Evolutionary conservation across 2,329 filamentous ascomycete species (phyloP).

Genomic region (Trichothecium roseum): DNA sequence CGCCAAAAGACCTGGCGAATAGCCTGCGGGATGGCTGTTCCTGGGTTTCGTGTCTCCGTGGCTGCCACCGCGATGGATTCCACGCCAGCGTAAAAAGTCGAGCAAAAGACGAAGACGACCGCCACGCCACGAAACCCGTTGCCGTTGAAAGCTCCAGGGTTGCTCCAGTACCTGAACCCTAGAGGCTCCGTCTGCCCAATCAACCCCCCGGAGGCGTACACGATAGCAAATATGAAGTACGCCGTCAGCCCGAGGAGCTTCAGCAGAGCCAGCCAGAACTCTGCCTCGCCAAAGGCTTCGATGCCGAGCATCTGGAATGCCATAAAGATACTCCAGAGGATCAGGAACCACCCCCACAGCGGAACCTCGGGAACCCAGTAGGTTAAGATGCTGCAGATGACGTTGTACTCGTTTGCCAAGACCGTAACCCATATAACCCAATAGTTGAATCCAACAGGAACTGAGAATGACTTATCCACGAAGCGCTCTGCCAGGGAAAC

Average conservation of each 20-base stretch:
- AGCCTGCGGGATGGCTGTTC: slow-evolving; percentile 43
- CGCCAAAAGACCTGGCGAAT: slow-evolving; percentile 52
- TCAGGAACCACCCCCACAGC: slow-evolving; percentile 58
- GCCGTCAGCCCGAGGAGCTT: slow-evolving; percentile 61
- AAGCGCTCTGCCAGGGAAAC: slow-evolving; percentile 61
- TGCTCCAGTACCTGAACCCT: slow-evolving; percentile 62
- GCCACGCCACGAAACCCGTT: slow-evolving; percentile 58
- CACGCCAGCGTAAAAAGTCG: slow-evolving; percentile 61
- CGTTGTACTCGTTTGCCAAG: slow-evolving; percentile 62
- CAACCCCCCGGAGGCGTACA: slow-evolving; percentile 60
- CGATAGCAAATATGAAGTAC: slow-evolving; percentile 64
- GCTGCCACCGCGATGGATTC: slow-evolving; percentile 53
- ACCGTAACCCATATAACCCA: slow-evolving; percentile 58
- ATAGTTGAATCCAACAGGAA: slow-evolving; percentile 63
- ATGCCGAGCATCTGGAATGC: slow-evolving; percentile 62
- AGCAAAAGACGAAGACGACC: slow-evolving; percentile 58
- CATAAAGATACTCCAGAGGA: slow-evolving; percentile 66
- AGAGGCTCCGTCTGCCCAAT: slow-evolving; percentile 45
- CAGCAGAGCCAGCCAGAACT: slow-evolving; percentile 64
- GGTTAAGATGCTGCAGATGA: slow-evolving; percentile 53
- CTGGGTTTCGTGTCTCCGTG: slow-evolving; percentile 48
- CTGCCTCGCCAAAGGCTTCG: slow-evolving; percentile 65
- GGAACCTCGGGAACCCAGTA: slow-evolving; percentile 55
- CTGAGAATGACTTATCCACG: slow-evolving; percentile 58
- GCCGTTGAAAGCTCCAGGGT: slow-evolving; percentile 57